phyloP scores from a whole-genome alignment of 345 rosid genomes.

The Excoecaria agallocha region DNA sequence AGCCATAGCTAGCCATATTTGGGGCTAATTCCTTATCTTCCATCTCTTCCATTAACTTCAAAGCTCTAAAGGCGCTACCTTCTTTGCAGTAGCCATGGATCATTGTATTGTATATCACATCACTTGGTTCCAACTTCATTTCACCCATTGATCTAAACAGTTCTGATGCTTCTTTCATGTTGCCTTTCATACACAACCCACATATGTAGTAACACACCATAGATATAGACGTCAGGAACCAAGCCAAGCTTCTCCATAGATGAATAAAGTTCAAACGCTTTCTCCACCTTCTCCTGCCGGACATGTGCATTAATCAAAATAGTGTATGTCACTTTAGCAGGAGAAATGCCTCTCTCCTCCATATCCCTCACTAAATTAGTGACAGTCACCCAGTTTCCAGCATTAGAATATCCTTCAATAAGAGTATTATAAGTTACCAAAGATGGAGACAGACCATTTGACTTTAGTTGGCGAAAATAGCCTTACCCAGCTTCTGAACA shows the following conservation, averaged over 20 bases:
- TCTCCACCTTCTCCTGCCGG: slow-evolving; percentile 50
- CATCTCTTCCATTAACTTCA: slow-evolving; percentile 66
- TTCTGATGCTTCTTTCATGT: slow-evolving; percentile 65
- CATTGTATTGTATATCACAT: slow-evolving; percentile 66
- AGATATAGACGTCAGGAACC: slow-evolving; percentile 60
- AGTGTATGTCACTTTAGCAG: slow-evolving; percentile 70
- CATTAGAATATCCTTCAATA: slow-evolving; percentile 49
- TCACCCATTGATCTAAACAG: slow-evolving; percentile 50
- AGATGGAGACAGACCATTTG: slow-evolving; percentile 55
- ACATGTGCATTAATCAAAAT: slow-evolving; percentile 52
- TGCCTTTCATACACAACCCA: slow-evolving; percentile 66
- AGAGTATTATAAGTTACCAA: slow-evolving; percentile 58
- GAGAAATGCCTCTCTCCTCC: slow-evolving; percentile 71
- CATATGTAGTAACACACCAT: slow-evolving; percentile 60
- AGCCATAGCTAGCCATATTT: slow-evolving; percentile 60
- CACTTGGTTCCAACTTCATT: slow-evolving; percentile 50
- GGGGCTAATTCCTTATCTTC: slow-evolving; percentile 48
- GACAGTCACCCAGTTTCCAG: slow-evolving; percentile 40
- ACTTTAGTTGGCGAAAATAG: slow-evolving; percentile 54
- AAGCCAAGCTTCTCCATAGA: slow-evolving; percentile 58
- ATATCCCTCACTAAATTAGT: slow-evolving; percentile 60
- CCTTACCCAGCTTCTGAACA: slow-evolving; percentile 42
- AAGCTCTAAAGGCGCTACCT: slow-evolving; percentile 59
- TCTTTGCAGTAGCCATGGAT: slow-evolving; percentile 74
- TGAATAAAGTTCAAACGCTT: slow-evolving; percentile 45